Evolutionary conservation across 371 early-diverging fungal genomes (phyloP), one percentile per base, ranked within the genome.

Genomic region (Synchytrium microbalum): DNA sequence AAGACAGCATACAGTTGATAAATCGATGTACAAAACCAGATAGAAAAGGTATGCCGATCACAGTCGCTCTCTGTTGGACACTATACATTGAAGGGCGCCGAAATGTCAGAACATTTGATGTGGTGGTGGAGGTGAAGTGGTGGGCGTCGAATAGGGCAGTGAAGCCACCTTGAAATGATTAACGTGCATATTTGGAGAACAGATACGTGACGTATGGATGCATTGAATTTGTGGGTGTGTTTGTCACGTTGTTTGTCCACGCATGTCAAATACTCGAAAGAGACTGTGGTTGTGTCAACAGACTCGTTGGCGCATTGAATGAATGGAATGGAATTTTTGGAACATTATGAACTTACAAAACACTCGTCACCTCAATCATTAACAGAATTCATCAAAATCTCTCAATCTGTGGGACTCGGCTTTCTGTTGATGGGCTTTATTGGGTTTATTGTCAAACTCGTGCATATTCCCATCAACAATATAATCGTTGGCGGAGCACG

Each of bases 391-490:
- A 68, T 91, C 58, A 84, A 93, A 80, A 92, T 96, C 72, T 86
- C 92, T 55, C 87, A 86, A 70, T 96, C 96, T 30, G 93, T 98
- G 32, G 90, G 89, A 54, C 88, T 96, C 80, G 98, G 98, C 14
- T 98, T 98, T 75, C 79, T 95, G 68, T 88, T 96, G 67, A 95
- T 98, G 88, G 98, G 98, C 70, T 93, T 93, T 76, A 89, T 96
- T 70, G 96, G 97, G 53, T 98, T 92, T 75, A 89, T 96, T 76
- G 95, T 96, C 77, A 98, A 98, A 85, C 84, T 98, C 67, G 91
- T 98, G 68, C 98, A 98, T 79, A 98, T 98, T 74, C 98, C 98
- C 65, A 96, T 98, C 84, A 96, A 95, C 88, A 96, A 96, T 83
- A 96, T 98, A 76, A 92, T 98, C 69, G 97, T 98, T 5, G 46